Percentiles rank a stretch among this genome's conserved stretches.
phyloP scores from a whole-genome alignment of 257 asterid genomes.

The Forsythia suspensa region DNA sequence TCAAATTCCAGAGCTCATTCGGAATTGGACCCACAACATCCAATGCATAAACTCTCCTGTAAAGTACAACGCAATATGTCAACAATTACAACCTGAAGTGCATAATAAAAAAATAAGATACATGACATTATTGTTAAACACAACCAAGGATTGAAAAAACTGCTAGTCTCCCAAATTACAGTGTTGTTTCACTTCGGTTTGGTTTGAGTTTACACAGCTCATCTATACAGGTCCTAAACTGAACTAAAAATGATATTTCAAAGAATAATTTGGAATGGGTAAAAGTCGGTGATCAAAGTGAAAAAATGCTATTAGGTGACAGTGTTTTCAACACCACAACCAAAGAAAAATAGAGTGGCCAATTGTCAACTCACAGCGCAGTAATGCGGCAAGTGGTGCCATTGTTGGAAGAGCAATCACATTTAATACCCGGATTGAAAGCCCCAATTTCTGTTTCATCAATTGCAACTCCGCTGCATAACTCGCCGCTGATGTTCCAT shows the following conservation, averaged over 20 bases:
- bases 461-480: constrained; percentile 61
- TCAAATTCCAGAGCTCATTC: constrained; percentile 61
- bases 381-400: constrained; percentile 43
- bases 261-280: not conserved
- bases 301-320: not conserved
- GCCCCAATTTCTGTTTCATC: constrained; percentile 19
- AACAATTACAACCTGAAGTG: not conserved
- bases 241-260: not conserved
- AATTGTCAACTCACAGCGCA: constrained; percentile 14
- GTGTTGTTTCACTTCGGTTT: not conserved
- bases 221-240: too few species aligned
- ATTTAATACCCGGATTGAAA: constrained; percentile 57
- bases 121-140: not conserved
- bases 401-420: constrained; percentile 53
- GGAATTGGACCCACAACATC: constrained; percentile 50
- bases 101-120: not conserved
- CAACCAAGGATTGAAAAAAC: not conserved
- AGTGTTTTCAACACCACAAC: not conserved
- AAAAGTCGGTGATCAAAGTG: not conserved
- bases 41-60: constrained; percentile 47
- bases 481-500: constrained; percentile 69
- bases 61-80: not conserved
- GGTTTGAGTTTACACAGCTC: too few species aligned
- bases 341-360: not conserved
- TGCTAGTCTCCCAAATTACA: not conserved